Evolutionary conservation across 306 rosid genomes (phyloP).

Genomic region (Vigna radiata): DNA sequence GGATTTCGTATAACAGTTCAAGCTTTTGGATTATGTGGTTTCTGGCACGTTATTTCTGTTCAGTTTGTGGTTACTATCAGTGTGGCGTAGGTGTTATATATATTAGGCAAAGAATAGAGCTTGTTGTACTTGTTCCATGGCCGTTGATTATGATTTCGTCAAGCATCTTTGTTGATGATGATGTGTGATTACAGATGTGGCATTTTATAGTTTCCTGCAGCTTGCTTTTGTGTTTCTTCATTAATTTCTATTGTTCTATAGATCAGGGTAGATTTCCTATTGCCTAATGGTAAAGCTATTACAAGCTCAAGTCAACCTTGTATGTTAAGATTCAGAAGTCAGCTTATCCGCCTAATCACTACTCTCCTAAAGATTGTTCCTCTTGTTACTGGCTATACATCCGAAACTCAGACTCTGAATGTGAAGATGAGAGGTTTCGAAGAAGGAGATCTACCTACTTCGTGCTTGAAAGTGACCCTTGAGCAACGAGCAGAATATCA

Average conservation of each 20-base stretch:
- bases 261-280: slow-evolving; percentile 71
- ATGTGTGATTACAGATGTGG: neutral
- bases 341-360: slow-evolving; percentile 68
- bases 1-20: neutral
- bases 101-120: neutral
- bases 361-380: slow-evolving; percentile 75
- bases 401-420: slow-evolving; percentile 72
- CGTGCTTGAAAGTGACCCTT: slow-evolving; percentile 74
- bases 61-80: neutral
- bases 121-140: neutral
- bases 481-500: slow-evolving; percentile 75
- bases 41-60: slow-evolving; percentile 6
- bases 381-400: slow-evolving; percentile 65
- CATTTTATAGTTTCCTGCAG: slow-evolving; percentile 15
- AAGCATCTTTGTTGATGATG: neutral
- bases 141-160: neutral
- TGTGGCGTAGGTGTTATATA: neutral
- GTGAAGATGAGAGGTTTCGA: slow-evolving; percentile 69
- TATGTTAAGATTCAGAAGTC: slow-evolving; percentile 80
- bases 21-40: slow-evolving; percentile 4
- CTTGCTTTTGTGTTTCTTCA: slow-evolving; percentile 31
- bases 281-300: slow-evolving; percentile 64
- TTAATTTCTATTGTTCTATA: slow-evolving; percentile 39
- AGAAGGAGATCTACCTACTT: slow-evolving; percentile 67
- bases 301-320: slow-evolving; percentile 77